These are phyloP conservation scores for Chalciporus sphaerocephalus DNA, from an alignment of 768 basidiomycete genomes.

Conservation along the genomic window DNA sequence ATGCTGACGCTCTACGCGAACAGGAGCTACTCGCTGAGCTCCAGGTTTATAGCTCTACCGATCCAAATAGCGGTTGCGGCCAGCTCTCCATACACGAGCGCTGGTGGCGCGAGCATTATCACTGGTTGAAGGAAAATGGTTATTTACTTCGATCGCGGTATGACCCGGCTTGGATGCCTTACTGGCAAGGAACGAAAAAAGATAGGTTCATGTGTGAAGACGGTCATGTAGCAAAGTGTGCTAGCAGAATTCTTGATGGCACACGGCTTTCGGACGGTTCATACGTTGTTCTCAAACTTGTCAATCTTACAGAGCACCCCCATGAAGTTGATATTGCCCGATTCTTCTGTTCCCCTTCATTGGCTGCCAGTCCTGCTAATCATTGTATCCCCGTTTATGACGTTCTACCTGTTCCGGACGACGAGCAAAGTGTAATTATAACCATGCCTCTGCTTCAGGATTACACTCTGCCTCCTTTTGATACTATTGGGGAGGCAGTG, in stretches of 20 bases:
- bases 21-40: neutral
- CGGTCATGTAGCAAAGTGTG: neutral
- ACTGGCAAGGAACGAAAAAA: conserved; percentile 12
- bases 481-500: conserved; percentile 13
- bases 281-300: conserved; percentile 28
- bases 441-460: conserved; percentile 37
- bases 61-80: neutral
- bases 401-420: conserved; percentile 7
- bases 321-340: conserved; percentile 30
- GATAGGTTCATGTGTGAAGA: conserved; percentile 4
- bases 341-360: conserved; percentile 11
- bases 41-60: conserved; percentile 1
- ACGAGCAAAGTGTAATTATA: conserved; percentile 12
- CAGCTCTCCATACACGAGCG: conserved; percentile 5
- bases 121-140: conserved; percentile 14
- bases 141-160: conserved; percentile 20
- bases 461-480: conserved; percentile 23
- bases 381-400: conserved; percentile 35
- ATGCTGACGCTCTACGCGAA: neutral
- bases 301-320: conserved; percentile 12
- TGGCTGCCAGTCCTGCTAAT: conserved; percentile 17
- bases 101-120: conserved; percentile 13
- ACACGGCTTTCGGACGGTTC: conserved; percentile 23
- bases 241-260: conserved; percentile 26
- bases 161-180: conserved; percentile 18